Evolutionary conservation across 2,329 filamentous ascomycete genomes (phyloP).

Genomic region (Fusarium avenaceum): DNA sequence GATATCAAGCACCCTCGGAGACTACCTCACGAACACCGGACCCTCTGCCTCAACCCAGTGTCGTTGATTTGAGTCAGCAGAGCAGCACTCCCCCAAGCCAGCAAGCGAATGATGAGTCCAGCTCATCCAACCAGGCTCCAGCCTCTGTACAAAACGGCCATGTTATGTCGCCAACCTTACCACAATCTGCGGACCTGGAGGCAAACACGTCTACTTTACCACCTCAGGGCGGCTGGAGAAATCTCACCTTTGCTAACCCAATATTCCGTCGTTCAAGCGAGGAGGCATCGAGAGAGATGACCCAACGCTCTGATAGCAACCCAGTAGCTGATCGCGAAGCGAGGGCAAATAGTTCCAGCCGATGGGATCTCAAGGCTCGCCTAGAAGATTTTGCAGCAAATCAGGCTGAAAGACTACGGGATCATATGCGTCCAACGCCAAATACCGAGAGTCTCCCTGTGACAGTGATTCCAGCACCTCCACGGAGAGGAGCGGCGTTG

Average conservation of each 20-base stretch:
- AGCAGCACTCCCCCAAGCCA: slow-evolving; percentile 51
- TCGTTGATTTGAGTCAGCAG: slow-evolving; percentile 54
- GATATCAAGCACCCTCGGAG: slow-evolving; percentile 71
- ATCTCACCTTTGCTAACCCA: slow-evolving; percentile 40
- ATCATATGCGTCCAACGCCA: slow-evolving; percentile 66
- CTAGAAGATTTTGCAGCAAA: slow-evolving; percentile 72
- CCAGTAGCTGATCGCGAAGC: slow-evolving; percentile 11
- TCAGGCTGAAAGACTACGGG: slow-evolving; percentile 71
- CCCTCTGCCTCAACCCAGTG: slow-evolving; percentile 48
- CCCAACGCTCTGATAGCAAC: slow-evolving; percentile 16
- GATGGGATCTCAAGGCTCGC: slow-evolving; percentile 70
- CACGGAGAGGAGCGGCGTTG: slow-evolving; percentile 68
- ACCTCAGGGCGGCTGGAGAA: slow-evolving; percentile 48
- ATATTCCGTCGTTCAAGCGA: slow-evolving; percentile 29
- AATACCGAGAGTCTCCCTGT: slow-evolving; percentile 70
- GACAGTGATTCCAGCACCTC: slow-evolving; percentile 72
- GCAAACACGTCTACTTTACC: slow-evolving; percentile 44
- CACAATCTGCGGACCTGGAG: slow-evolving; percentile 47
- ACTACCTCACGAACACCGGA: slow-evolving; percentile 63
- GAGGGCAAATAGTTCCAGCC: slow-evolving; percentile 44
- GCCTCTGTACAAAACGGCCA: slow-evolving; percentile 42
- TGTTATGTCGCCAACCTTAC: slow-evolving; percentile 30
- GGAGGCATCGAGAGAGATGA: slow-evolving; percentile 23
- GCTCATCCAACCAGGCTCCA: slow-evolving; percentile 42
- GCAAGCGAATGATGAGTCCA: slow-evolving; percentile 46